Conservation (phyloP, 2,329 filamentous ascomycete species). For the Didymella glomerata region DNA sequence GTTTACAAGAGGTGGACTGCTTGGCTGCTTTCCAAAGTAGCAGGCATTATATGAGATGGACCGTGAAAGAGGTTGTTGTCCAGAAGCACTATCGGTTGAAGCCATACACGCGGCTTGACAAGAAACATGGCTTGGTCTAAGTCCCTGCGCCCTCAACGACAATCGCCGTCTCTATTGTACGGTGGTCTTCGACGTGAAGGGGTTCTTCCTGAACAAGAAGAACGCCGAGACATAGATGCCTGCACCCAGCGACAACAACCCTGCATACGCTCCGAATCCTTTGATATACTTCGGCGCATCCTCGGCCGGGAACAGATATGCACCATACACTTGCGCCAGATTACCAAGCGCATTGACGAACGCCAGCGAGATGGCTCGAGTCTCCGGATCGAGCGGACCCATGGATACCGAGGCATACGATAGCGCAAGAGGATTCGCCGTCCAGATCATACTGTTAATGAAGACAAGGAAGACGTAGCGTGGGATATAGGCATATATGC, state of each 20-base stretch:
- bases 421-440: conserved; percentile 34
- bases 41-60: not conserved
- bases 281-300: conserved; percentile 36
- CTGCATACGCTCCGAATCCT: conserved; percentile 36
- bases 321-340: conserved; percentile 35
- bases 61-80: not conserved
- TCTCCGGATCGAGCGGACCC: conserved; percentile 34
- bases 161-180: not conserved
- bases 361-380: conserved; percentile 33
- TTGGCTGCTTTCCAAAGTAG: not conserved
- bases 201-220: conserved; percentile 31
- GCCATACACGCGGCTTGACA: not conserved
- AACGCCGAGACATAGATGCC: conserved; percentile 32
- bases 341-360: conserved; percentile 37
- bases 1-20: not conserved
- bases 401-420: conserved; percentile 33
- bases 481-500: conserved; percentile 36
- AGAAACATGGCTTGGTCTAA: not conserved
- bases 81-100: not conserved
- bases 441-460: conserved; percentile 39
- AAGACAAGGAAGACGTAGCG: conserved; percentile 39
- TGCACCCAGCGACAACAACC: conserved; percentile 32
- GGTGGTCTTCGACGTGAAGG: conserved; percentile 24
- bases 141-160: not conserved
- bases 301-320: conserved; percentile 31